phyloP scores from a whole-genome alignment of 257 asterid species.

The Ajuga chamaepitys region DNA sequence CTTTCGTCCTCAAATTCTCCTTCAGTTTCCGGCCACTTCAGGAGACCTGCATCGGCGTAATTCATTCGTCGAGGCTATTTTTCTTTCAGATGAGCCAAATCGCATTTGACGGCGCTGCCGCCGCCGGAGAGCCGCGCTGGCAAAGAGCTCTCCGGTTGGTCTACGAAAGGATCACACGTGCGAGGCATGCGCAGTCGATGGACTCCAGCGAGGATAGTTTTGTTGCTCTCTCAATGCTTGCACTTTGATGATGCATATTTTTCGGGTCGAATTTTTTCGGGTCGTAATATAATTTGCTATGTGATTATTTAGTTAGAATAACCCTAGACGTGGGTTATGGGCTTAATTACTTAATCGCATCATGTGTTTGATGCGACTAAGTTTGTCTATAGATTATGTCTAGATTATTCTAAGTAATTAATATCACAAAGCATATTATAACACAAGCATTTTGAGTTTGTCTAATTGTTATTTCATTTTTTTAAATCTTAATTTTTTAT shows the following conservation, averaged over 20 bases:
- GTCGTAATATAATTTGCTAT: too few species aligned
- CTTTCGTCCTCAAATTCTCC: constrained; percentile 40
- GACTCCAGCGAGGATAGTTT: constrained; percentile 47
- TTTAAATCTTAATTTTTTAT: too few species aligned
- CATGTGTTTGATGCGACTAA: too few species aligned
- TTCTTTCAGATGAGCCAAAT: constrained; percentile 52
- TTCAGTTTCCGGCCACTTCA: constrained; percentile 38
- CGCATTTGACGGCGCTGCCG: constrained; percentile 2
- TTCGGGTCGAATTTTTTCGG: too few species aligned
- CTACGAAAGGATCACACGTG: constrained; percentile 27
- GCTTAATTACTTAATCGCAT: too few species aligned
- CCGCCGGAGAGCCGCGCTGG: constrained; percentile 32
- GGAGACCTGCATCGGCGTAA: constrained; percentile 20
- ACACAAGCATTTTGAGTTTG: too few species aligned
- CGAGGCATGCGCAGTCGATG: constrained; percentile 24
- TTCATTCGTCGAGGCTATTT: constrained; percentile 32
- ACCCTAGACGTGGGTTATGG: too few species aligned
- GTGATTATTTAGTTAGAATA: not conserved
- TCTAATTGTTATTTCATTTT: too few species aligned
- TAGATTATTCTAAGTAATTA: too few species aligned
- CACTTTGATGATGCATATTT: constrained; percentile 28
- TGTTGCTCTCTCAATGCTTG: constrained; percentile 37
- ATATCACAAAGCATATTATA: too few species aligned
- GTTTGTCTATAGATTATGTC: too few species aligned
- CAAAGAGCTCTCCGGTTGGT: constrained; percentile 53